Base-by-base conservation (phyloP, 176 grass and related monocot species). In the Dactylis glomerata region DNA sequence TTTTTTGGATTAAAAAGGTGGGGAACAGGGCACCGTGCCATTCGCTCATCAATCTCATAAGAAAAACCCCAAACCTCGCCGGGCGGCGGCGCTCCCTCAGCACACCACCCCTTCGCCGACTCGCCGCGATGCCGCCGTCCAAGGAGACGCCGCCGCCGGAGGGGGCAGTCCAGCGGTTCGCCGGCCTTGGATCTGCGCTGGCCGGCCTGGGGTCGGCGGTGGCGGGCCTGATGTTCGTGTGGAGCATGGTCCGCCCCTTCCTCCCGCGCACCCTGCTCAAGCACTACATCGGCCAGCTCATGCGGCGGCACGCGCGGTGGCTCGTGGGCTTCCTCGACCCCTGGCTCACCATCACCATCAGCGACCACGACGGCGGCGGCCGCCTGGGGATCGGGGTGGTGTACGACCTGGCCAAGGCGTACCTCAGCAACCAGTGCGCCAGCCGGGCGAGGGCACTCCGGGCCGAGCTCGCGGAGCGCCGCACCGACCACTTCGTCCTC, bases 371-470 rank as follows among this genome's bases (percentile, higher is more conserved):
- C 49, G 5, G 58, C 58, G 77, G 78, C 58, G 84, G 62, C 14
- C 34, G 76, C 40, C 6, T 73, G 50, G 33, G n/a, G 3, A 54
- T n/a, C 40, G 31, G 40, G 14, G 38, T 28, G 8, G 66, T 34
- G 20, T 89, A 81, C 69, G 36, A 76, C 31, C 54, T 42, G 44
- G 78, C 80, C 73, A 49, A 68, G 59, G 84, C 84, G 46, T 91
- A 88, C 72, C 45, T 75, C 72, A 51, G 72, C 26, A 44, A 37
- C 71, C 16, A 45, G 57, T 73, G 30, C 58, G 82, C 82, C 45
- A 56, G 40, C 38, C 58, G 20, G 27, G 27, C 57, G 57, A 41
- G 61, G 32, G 4, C 76, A 40, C 87, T 62, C 30, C 65, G 75
- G 42, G 17, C 81, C 62, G 31, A 12, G 77, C 75, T 56, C 14